Percentiles rank a stretch among this genome's conserved stretches.
Evolutionary conservation across 2,329 filamentous ascomycete genomes (phyloP).

Genomic region (Venturia effusa): DNA sequence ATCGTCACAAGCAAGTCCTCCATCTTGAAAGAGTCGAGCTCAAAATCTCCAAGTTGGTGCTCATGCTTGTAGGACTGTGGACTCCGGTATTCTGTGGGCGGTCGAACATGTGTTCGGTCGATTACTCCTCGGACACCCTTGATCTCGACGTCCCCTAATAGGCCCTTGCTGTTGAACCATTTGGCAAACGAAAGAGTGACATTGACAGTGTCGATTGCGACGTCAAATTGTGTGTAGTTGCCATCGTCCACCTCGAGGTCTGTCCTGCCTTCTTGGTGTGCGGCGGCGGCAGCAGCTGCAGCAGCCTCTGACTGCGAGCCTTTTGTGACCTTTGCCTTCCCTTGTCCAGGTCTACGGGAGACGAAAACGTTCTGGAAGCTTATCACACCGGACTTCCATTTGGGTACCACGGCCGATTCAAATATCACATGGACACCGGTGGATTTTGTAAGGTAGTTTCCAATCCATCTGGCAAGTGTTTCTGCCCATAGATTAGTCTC

Average conservation of each 20-base stretch:
- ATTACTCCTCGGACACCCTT: slow-evolving; percentile 88
- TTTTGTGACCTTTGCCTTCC: slow-evolving; percentile 75
- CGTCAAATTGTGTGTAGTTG: slow-evolving; percentile 95
- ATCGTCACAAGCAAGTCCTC: slow-evolving; percentile 87
- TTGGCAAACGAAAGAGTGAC: slow-evolving; percentile 96
- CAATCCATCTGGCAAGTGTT: slow-evolving; percentile 84
- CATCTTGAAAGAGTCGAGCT: slow-evolving; percentile 93
- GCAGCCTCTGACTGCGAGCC: slow-evolving; percentile 78
- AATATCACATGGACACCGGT: slow-evolving; percentile 91
- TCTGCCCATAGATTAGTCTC: slow-evolving; percentile 41
- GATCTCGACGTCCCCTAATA: slow-evolving; percentile 84
- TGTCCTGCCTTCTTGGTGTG: slow-evolving; percentile 35
- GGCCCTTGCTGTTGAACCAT: slow-evolving; percentile 95
- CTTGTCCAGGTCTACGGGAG: slow-evolving; percentile 76
- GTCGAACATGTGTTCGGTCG: slow-evolving; percentile 74
- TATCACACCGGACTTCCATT: slow-evolving; percentile 91
- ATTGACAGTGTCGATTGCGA: slow-evolving; percentile 90
- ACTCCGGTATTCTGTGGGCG: slow-evolving; percentile 56
- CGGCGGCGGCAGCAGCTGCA: slow-evolving; percentile 68
- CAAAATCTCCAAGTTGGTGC: slow-evolving; percentile 86
- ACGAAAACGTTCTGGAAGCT: slow-evolving; percentile 96
- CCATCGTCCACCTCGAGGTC: slow-evolving; percentile 59
- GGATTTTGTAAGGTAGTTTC: slow-evolving; percentile 89
- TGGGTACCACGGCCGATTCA: slow-evolving; percentile 93
- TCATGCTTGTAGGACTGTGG: slow-evolving; percentile 80